Conservation (phyloP, 23 red algal species). For the Cyanidiococcus yangmingshanensis region DNA sequence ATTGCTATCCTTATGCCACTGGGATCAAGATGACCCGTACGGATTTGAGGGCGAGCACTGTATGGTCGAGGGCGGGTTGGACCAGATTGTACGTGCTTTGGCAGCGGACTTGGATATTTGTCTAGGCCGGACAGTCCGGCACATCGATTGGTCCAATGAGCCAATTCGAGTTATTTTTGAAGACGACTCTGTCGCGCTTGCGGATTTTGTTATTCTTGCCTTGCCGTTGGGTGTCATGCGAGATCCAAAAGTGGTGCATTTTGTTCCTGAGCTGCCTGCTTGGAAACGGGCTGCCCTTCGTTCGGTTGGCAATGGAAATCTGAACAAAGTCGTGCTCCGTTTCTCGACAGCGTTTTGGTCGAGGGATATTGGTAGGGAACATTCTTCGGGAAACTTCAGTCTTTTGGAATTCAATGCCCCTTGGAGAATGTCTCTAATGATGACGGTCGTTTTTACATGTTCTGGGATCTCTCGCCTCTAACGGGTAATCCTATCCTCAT, state of each 20-base stretch:
- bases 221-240: slow-evolving; percentile 68
- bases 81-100: slow-evolving; percentile 41
- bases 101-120: slow-evolving; percentile 36
- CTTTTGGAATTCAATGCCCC: slow-evolving; percentile 34
- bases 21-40: slow-evolving; percentile 89
- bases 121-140: slow-evolving; percentile 26
- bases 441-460: slow-evolving; percentile 73
- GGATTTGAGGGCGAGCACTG: slow-evolving; percentile 68
- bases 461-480: slow-evolving; percentile 59
- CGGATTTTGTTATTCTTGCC: slow-evolving; percentile 60
- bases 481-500: slow-evolving; percentile 42
- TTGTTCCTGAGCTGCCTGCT: slow-evolving; percentile 44
- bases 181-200: slow-evolving; percentile 22
- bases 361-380: not conserved
- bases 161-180: slow-evolving; percentile 20
- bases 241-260: slow-evolving; percentile 30
- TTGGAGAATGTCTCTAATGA: slow-evolving; percentile 28
- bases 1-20: slow-evolving; percentile 45
- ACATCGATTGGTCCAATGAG: slow-evolving; percentile 13
- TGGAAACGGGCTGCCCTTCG: slow-evolving; percentile 61
- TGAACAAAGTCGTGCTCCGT: slow-evolving; percentile 81
- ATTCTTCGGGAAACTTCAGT: not conserved
- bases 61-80: slow-evolving; percentile 47
- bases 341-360: slow-evolving; percentile 58
- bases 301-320: slow-evolving; percentile 57